Conservation (phyloP, 2,329 filamentous ascomycete genomes). For the Arthroderma uncinatum region DNA sequence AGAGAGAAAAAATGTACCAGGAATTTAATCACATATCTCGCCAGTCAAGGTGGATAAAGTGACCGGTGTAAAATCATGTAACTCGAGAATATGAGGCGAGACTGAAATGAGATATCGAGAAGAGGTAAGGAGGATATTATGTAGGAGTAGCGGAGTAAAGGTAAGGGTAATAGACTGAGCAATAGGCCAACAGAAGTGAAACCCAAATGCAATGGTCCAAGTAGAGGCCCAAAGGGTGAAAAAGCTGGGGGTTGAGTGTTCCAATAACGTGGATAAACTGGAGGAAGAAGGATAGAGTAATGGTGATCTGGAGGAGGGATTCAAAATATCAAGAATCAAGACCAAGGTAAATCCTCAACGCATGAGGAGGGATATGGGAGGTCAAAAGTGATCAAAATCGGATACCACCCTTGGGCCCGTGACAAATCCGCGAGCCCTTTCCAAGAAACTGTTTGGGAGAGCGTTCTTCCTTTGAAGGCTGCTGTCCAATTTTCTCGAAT, state of each 20-base stretch:
- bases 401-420: constrained; percentile 16
- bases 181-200: background rate
- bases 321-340: background rate
- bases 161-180: background rate
- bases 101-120: background rate
- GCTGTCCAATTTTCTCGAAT: constrained; percentile 39
- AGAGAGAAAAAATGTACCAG: constrained; percentile 17
- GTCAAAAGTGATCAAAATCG: constrained; percentile 2
- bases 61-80: background rate
- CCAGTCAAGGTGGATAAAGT: background rate
- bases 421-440: constrained; percentile 20
- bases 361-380: background rate
- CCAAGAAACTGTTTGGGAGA: constrained; percentile 21
- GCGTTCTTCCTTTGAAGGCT: constrained; percentile 26
- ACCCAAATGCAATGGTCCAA: background rate
- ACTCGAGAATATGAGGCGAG: constrained; percentile 9
- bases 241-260: background rate
- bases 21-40: constrained; percentile 14
- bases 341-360: background rate
- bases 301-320: background rate
- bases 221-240: background rate
- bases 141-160: background rate
- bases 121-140: background rate
- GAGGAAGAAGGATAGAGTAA: background rate
- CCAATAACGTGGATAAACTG: background rate